phyloP scores from a whole-genome alignment of 1,139 yeast species.

The Meyerozyma carpophila region DNA sequence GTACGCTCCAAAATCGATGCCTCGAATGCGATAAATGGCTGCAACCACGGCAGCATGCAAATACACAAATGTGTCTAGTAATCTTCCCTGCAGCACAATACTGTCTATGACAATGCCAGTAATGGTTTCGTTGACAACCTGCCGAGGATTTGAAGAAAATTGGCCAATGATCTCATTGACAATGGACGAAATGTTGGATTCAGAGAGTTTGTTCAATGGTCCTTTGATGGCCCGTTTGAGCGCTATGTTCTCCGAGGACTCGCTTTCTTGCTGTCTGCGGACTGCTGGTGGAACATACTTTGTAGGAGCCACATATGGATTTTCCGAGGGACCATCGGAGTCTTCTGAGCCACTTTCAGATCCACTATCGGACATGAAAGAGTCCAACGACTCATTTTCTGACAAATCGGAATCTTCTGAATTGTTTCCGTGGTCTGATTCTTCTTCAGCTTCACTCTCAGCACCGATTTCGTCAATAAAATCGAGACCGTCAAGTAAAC shows the following conservation, averaged over 20 bases:
- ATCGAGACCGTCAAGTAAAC: conserved; percentile 73
- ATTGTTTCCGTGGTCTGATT: conserved; percentile 14
- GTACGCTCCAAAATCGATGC: conserved; percentile 86
- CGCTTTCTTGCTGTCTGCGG: conserved; percentile 48
- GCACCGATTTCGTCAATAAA: conserved; percentile 36
- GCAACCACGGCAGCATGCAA: conserved; percentile 75
- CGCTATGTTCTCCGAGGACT: conserved; percentile 44
- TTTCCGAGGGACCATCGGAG: conserved; percentile 39
- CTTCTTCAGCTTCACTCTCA: conserved; percentile 8
- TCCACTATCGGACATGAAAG: conserved; percentile 13
- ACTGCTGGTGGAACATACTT: conserved; percentile 84
- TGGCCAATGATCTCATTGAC: conserved; percentile 62
- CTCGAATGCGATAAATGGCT: conserved; percentile 72
- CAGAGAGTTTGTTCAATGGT: conserved; percentile 79
- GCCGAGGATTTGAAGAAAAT: conserved; percentile 67
- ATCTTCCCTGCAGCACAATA: conserved; percentile 56
- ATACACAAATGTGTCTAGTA: conserved; percentile 74
- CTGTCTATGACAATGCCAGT: conserved; percentile 61
- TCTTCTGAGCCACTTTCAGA: conserved; percentile 19
- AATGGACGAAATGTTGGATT: conserved; percentile 70
- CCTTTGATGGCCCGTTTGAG: conserved; percentile 68
- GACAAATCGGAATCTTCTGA: conserved; percentile 11
- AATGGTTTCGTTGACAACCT: conserved; percentile 65
- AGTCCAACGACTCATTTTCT: conserved; percentile 15
- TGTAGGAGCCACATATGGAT: conserved; percentile 71